Base-by-base conservation (phyloP, 805 yeast genomes). In the Myxozyma geophila region DNA sequence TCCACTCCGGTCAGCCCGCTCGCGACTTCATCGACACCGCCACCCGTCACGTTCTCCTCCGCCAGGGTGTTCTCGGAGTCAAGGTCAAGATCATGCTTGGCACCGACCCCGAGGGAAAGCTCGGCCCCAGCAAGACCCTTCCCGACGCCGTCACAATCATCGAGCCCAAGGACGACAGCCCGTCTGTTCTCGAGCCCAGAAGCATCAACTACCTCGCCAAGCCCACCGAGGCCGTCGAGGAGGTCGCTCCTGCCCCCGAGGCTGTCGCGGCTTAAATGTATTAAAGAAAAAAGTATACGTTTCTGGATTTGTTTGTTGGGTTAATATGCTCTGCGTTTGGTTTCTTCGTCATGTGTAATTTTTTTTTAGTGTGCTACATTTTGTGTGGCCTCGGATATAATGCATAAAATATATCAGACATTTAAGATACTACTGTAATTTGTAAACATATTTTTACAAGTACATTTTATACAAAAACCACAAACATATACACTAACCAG, bases 1-100 rank as follows among this genome's bases (percentile, higher is more conserved):
- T 95, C 87, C 99, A 95, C 95, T 92, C 98, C 78, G 99, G 99
- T 90, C 99, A 95, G 87, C 99, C 99, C 84, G 95, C 93, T 82
- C 87, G 85, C 75, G 99, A 95, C 81, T 95, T 95, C 89, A 95
- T 95, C 80, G 99, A 95, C 83, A 83, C 87, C 80, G 99, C 99
- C 76, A 92, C 96, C 81, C 92, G 99, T 85, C 98, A 95, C 93
- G 98, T 93, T 77, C 86, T 95, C 81, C 89, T 95, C 87, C 92
- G 98, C 87, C 98, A 95, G 86, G 99, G 99, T 91, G 98, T 95
- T 73, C 87, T 95, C 80, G 99, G 99, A 88, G 88, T 95, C 81
- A 93, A 90, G 88, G 98, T 95, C 79, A 95, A 95, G 89, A 95
- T 95, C 80, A 95, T 95, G 99, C 91, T 90, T 81, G 98, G 93